These are phyloP conservation scores for Quercus suber DNA, from an alignment of 306 rosid genomes.

Conservation along the genomic window DNA sequence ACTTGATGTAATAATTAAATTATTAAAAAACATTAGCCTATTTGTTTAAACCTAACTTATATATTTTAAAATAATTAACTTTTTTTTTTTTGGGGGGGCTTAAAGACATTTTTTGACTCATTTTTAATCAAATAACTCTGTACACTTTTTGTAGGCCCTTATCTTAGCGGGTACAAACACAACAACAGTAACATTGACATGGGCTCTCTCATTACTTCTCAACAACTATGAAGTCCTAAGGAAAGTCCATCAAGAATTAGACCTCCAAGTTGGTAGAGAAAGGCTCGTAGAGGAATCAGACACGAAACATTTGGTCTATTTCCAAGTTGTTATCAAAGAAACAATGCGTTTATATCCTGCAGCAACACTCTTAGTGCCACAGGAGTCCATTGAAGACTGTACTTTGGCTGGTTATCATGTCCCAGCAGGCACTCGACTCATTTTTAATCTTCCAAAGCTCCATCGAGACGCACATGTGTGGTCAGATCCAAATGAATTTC, in stretches of 20 bases:
- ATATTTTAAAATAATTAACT: no score
- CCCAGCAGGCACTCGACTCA: conserved; percentile 8
- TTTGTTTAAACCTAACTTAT: no score
- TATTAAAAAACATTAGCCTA: no score
- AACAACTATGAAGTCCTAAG: neutral
- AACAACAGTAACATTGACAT: conserved; percentile 3
- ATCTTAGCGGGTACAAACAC: conserved; percentile 11
- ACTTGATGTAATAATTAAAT: no score
- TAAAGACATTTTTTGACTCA: no score
- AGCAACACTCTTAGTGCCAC: conserved; percentile 13
- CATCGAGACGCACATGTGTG: conserved; percentile 29
- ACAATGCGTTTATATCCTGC: conserved; percentile 32
- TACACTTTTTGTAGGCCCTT: neutral
- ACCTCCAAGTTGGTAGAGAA: conserved; percentile 6
- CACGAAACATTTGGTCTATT: conserved; percentile 14
- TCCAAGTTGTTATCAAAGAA: conserved; percentile 28
- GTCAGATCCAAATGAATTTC: conserved; percentile 24
- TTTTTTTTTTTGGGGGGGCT: no score
- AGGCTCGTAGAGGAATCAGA: conserved; percentile 29
- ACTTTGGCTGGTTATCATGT: conserved; percentile 21
- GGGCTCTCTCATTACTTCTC: conserved; percentile 22
- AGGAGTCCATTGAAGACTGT: conserved; percentile 23
- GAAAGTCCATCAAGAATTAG: conserved; percentile 20
- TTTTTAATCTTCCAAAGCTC: conserved; percentile 21
- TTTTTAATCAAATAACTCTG: no score